phyloP scores from a whole-genome alignment of 495 filamentous ascomycete genomes.

The Penicillium egyptiacum region DNA sequence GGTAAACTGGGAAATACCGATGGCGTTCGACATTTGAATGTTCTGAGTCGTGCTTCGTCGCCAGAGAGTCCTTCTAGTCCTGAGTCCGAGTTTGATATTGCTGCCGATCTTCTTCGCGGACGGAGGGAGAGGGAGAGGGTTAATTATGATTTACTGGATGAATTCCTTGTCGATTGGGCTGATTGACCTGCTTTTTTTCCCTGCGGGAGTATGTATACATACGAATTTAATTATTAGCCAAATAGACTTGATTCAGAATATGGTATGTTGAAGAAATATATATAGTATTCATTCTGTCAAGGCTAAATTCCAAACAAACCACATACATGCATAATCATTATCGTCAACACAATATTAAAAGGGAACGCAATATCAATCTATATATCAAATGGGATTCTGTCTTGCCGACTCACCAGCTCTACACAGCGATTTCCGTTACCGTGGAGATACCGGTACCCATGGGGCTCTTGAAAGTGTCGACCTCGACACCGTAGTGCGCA shows the following conservation, averaged over 20 bases:
- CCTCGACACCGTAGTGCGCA: slow-evolving; percentile 4
- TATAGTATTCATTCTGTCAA: slow-evolving; percentile 7
- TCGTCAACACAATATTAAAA: neutral
- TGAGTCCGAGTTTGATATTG: slow-evolving; percentile 12
- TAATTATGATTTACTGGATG: slow-evolving; percentile 8
- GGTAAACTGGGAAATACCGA: neutral
- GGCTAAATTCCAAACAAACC: neutral
- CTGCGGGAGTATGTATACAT: neutral
- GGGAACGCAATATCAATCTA: neutral
- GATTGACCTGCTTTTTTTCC: neutral
- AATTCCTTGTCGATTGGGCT: slow-evolving; percentile 9
- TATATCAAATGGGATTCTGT: neutral
- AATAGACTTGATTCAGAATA: neutral
- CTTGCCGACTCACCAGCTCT: neutral
- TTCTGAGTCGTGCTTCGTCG: neutral
- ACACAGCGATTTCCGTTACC: neutral
- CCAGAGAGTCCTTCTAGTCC: neutral
- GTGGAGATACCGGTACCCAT: slow-evolving; percentile 1
- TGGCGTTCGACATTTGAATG: neutral
- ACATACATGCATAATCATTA: neutral
- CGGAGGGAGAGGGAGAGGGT: slow-evolving; percentile 6
- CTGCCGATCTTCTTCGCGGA: slow-evolving; percentile 8
- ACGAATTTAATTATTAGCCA: neutral
- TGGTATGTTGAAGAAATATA: neutral
- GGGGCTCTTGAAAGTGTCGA: neutral